Evolutionary conservation across 2,329 filamentous ascomycete species (phyloP).

Genomic region (Cladosporium phlei): DNA sequence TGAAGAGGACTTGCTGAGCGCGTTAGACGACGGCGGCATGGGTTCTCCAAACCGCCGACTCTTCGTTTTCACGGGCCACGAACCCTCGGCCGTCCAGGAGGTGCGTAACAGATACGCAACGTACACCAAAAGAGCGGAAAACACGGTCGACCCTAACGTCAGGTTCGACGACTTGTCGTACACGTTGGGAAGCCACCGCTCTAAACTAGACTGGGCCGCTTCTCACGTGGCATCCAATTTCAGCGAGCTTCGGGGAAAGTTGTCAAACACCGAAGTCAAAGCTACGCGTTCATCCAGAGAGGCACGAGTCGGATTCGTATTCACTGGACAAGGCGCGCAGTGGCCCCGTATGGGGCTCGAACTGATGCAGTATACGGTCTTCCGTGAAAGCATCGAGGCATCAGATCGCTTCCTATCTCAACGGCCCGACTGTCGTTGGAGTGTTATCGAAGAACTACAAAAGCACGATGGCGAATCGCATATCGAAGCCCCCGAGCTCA

Average conservation of each 20-base stretch:
- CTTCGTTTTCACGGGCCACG: neutral
- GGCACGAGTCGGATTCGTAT: constrained; percentile 9
- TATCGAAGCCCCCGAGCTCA: constrained; percentile 28
- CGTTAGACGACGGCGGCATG: neutral
- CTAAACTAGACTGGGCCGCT: neutral
- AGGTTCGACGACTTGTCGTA: neutral
- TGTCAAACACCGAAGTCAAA: neutral
- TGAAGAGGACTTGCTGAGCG: neutral
- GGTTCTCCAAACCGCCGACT: neutral
- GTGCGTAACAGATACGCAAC: neutral
- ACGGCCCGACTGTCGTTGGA: neutral
- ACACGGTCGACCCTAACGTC: neutral
- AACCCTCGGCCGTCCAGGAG: neutral
- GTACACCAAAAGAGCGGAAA: neutral
- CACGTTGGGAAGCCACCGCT: neutral
- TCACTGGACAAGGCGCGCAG: constrained; percentile 33
- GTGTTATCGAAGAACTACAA: neutral
- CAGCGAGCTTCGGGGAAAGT: neutral
- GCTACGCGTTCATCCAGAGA: neutral
- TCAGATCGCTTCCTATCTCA: neutral
- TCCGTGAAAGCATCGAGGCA: neutral
- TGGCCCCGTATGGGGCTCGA: constrained; percentile 21
- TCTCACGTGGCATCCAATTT: neutral
- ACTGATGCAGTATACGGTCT: constrained; percentile 14
- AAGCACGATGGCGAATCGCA: constrained; percentile 8